Evolutionary conservation across 2,329 filamentous ascomycete genomes (phyloP).

Genomic region (Botrytis pseudocinerea): DNA sequence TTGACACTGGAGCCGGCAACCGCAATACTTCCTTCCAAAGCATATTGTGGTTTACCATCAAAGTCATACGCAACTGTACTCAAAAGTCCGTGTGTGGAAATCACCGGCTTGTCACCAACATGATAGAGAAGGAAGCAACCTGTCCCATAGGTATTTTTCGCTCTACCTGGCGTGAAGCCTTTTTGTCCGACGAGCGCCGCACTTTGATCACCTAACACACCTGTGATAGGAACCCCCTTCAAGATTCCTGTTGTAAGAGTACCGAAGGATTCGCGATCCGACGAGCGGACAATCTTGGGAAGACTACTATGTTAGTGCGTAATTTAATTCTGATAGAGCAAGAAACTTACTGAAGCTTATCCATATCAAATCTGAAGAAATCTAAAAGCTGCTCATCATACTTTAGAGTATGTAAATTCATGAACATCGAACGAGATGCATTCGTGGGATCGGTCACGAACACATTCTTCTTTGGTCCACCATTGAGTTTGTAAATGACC

Average conservation of each 20-base stretch:
- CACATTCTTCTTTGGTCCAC: slow-evolving; percentile 61
- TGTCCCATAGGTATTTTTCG: slow-evolving; percentile 86
- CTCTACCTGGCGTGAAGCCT: slow-evolving; percentile 71
- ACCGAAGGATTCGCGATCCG: slow-evolving; percentile 69
- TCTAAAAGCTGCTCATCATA: slow-evolving; percentile 76
- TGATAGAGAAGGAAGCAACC: slow-evolving; percentile 86
- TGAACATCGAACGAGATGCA: slow-evolving; percentile 90
- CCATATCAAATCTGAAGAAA: slow-evolving; percentile 72
- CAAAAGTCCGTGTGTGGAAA: slow-evolving; percentile 74
- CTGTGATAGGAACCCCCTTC: slow-evolving; percentile 69
- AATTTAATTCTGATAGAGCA: not conserved
- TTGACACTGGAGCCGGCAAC: slow-evolving; percentile 76
- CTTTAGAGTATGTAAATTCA: slow-evolving; percentile 78
- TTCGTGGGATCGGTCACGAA: slow-evolving; percentile 87
- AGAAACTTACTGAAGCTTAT: slow-evolving; percentile 43
- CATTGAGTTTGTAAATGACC: slow-evolving; percentile 83
- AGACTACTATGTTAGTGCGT: slow-evolving; percentile 44
- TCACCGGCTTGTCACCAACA: slow-evolving; percentile 74
- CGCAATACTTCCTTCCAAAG: slow-evolving; percentile 74
- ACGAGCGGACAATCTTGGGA: slow-evolving; percentile 78
- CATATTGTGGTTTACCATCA: slow-evolving; percentile 69
- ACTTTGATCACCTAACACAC: slow-evolving; percentile 80
- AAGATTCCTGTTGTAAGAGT: slow-evolving; percentile 60
- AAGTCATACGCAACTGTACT: slow-evolving; percentile 79
- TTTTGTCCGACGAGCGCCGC: slow-evolving; percentile 79